A percentile compares a stretch with the other conserved stretches of the same genome.
Conservation (phyloP, 2,329 filamentous ascomycete genomes). For the Aspergillus clavatus region DNA sequence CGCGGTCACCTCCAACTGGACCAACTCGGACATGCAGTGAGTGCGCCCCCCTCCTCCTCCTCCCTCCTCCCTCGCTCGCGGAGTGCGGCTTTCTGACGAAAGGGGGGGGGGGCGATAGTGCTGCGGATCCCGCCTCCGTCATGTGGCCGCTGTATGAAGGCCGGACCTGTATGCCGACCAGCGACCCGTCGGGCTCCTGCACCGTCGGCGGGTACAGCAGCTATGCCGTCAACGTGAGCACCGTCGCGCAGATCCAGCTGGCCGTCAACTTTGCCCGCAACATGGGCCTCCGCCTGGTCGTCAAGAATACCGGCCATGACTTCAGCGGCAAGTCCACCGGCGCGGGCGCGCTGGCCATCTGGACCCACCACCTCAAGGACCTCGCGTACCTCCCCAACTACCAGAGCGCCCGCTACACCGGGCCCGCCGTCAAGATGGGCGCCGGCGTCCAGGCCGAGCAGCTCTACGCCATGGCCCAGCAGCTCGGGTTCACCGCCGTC, state of each 20-base stretch:
- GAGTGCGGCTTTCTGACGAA: too few species aligned
- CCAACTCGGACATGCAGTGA: constrained; percentile 24
- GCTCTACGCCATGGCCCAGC: constrained; percentile 43
- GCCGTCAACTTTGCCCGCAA: constrained; percentile 27
- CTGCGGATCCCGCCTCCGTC: constrained; percentile 19
- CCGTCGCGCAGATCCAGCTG: constrained; percentile 31
- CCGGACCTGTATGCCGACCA: constrained; percentile 22
- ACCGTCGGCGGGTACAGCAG: constrained; percentile 28
- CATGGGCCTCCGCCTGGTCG: constrained; percentile 30
- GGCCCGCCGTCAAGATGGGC: constrained; percentile 50
- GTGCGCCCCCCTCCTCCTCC: not conserved
- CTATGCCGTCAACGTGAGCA: constrained; percentile 35
- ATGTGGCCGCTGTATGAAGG: constrained; percentile 29
- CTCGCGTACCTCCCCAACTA: constrained; percentile 40
- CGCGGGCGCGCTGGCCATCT: constrained; percentile 45
- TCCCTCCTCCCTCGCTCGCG: too few species aligned
- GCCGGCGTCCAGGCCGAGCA: constrained; percentile 51
- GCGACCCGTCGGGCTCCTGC: constrained; percentile 22
- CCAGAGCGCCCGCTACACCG: constrained; percentile 40
- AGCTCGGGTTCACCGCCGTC: constrained; percentile 47
- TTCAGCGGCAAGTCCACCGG: constrained; percentile 46
- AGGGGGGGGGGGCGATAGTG: too few species aligned
- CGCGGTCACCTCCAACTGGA: constrained; percentile 19
- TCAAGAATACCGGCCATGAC: constrained; percentile 47
- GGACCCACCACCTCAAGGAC: constrained; percentile 47